Base-by-base conservation (phyloP, 2,329 filamentous ascomycete species). In the Xylaria sp. region DNA sequence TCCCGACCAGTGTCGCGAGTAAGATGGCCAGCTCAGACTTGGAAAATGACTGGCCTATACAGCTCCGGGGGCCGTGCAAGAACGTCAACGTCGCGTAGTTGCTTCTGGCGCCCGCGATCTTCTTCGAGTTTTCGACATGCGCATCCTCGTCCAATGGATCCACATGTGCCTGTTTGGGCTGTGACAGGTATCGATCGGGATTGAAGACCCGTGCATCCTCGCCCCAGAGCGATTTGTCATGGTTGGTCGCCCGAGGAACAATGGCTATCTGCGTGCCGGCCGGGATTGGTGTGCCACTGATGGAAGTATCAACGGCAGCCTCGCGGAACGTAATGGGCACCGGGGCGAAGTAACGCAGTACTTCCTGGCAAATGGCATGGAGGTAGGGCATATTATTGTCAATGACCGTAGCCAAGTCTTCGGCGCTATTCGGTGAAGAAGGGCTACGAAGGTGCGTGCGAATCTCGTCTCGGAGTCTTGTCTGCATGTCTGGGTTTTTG, bases 1-100 rank as follows among this genome's bases (percentile, higher is more conserved):
- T 68, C n/a, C 70, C 70, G 0, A 72, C 44, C 0, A 72, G 68
- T 7, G 49, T 65, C 20, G 70, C 65, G 3, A 72, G 26, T 23
- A 70, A n/a, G 46, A 72, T 66, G 51, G 68, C 70, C 46, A 72
- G 40, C 49, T 72, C 70, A 7, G 68, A 64, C 46, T 51, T 66
- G 11, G 70, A 63, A 33, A 72, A 72, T 11, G 70, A 68, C 58
- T 72, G 70, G 26, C 70, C 70, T 17, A 72, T 72, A 36, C 70
- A 72, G 48, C 70, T 72, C 53, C 70, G 61, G 7, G 70, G 68
- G 3, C 70, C 70, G 38, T 72, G 70, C 57, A 68, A 60, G 56
- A 72, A 72, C 4, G 70, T 72, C 63, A 72, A 51, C 7, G 67
- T 72, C 51, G 70, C 70, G 23, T 72, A 72, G 31, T 72, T 72